phyloP scores from a whole-genome alignment of 2,329 filamentous ascomycete genomes.

The Clonostachys solani region DNA sequence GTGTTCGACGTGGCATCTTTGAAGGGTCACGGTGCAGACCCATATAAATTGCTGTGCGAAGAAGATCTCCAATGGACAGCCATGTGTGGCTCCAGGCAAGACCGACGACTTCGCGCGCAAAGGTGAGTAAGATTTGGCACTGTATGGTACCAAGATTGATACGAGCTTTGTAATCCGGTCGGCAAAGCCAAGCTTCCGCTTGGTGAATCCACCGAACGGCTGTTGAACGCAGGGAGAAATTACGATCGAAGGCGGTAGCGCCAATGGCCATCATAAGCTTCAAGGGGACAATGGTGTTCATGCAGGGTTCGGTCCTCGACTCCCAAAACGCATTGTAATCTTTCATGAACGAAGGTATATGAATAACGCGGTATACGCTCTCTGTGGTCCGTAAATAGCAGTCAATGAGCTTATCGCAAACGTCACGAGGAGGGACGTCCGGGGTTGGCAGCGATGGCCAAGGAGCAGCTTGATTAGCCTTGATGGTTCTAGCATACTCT shows the following conservation, averaged over 20 bases:
- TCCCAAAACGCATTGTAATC: slow-evolving; percentile 50
- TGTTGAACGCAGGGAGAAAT: slow-evolving; percentile 31
- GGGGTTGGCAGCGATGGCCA: slow-evolving; percentile 38
- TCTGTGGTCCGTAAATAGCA: slow-evolving; percentile 53
- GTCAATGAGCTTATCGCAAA: slow-evolving; percentile 46
- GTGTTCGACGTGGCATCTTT: slow-evolving; percentile 38
- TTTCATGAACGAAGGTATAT: slow-evolving; percentile 50
- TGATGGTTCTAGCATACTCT: slow-evolving; percentile 44
- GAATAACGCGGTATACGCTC: slow-evolving; percentile 50
- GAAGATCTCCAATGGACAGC: slow-evolving; percentile 42
- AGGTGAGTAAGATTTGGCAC: slow-evolving; percentile 43
- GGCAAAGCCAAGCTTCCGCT: slow-evolving; percentile 44
- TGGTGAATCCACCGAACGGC: slow-evolving; percentile 48
- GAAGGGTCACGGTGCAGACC: slow-evolving; percentile 54
- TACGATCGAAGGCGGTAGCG: slow-evolving; percentile 38
- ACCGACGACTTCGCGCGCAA: slow-evolving; percentile 42
- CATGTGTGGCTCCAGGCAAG: slow-evolving; percentile 47
- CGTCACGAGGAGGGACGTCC: slow-evolving; percentile 27
- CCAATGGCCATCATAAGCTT: slow-evolving; percentile 51
- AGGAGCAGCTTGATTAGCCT: slow-evolving; percentile 36
- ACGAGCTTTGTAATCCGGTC: slow-evolving; percentile 40
- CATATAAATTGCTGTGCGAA: slow-evolving; percentile 53
- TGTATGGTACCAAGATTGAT: slow-evolving; percentile 45
- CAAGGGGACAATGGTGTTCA: slow-evolving; percentile 44
- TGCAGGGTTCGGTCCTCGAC: slow-evolving; percentile 12